Percentiles rank a stretch among this genome's conserved stretches.
Conservation (phyloP, 805 yeast genomes). For the Hanseniaspora meyeri region DNA sequence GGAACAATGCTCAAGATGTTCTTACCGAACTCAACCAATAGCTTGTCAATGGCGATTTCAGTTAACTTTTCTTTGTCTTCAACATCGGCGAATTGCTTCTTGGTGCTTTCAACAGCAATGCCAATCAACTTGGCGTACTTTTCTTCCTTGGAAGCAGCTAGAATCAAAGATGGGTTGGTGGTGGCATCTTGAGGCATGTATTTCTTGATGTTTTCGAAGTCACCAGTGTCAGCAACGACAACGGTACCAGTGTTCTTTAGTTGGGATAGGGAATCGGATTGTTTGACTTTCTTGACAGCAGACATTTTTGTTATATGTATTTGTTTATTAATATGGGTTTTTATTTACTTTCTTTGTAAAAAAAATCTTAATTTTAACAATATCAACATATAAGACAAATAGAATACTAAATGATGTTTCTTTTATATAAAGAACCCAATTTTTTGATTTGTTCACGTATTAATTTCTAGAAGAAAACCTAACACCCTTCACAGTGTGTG, state of each 20-base stretch:
- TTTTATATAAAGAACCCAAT: too few relatives aligned
- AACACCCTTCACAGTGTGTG: too few relatives aligned
- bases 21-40: conserved; percentile 91
- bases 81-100: conserved; percentile 31
- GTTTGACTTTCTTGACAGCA: conserved; percentile 30
- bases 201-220: conserved; percentile 92
- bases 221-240: conserved; percentile 98
- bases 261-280: conserved; percentile 67
- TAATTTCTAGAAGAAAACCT: not conserved
- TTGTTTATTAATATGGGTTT: not conserved
- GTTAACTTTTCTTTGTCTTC: conserved; percentile 51
- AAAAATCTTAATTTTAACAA: too few relatives aligned
- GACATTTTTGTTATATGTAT: conserved; percentile 15
- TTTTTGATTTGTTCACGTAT: not conserved
- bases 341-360: conserved; percentile 6
- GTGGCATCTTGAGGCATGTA: conserved; percentile 99
- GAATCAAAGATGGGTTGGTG: conserved; percentile 92
- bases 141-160: conserved; percentile 87
- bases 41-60: conserved; percentile 72
- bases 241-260: conserved; percentile 90
- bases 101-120: conserved; percentile 78
- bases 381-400: too few relatives aligned
- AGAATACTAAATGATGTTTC: too few relatives aligned
- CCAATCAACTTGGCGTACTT: conserved; percentile 85
- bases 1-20: conserved; percentile 91